Evolutionary conservation across 345 rosid species (phyloP).

Genomic region (Gossypium herbaceum): DNA sequence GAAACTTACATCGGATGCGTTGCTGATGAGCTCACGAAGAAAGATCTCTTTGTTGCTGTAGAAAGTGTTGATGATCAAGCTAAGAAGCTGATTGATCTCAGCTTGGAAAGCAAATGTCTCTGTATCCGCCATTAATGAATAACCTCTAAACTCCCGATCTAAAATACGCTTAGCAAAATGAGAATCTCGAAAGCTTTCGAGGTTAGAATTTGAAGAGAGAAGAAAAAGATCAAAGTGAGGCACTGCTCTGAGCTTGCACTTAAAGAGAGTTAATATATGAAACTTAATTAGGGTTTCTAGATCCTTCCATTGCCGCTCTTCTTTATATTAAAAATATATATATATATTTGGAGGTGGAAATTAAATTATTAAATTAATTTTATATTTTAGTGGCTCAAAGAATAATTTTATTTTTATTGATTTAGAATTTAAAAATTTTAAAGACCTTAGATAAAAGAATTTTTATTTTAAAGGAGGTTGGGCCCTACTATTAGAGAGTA

Average conservation of each 20-base stretch:
- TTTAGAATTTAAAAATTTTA: too few relatives aligned
- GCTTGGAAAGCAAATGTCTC: constrained; percentile 93
- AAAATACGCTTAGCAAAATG: too few relatives aligned
- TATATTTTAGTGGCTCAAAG: rapidly evolving
- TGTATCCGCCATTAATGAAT: constrained; percentile 33
- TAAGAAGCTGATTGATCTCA: constrained; percentile 74
- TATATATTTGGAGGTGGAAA: too few relatives aligned
- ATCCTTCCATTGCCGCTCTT: constrained; percentile 36
- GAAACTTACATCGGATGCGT: constrained; percentile 59
- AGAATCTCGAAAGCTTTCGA: too few relatives aligned
- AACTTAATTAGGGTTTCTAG: constrained; percentile 52
- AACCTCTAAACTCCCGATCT: neutral
- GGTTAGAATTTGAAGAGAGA: neutral
- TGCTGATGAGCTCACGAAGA: constrained; percentile 77
- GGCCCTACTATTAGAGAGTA: too few relatives aligned
- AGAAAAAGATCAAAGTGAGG: neutral
- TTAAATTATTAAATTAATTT: too few relatives aligned
- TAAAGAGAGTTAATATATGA: constrained; percentile 10
- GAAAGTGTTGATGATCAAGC: constrained; percentile 73
- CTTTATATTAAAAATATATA: too few relatives aligned
- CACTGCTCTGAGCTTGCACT: neutral
- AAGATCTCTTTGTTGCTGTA: constrained; percentile 91
- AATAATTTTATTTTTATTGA: too few relatives aligned
- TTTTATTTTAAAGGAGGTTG: too few relatives aligned
- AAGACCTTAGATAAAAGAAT: too few relatives aligned